These are phyloP conservation scores for Tubosaeta sp. DNA, from an alignment of 768 basidiomycete genomes.

Conservation along the genomic window DNA sequence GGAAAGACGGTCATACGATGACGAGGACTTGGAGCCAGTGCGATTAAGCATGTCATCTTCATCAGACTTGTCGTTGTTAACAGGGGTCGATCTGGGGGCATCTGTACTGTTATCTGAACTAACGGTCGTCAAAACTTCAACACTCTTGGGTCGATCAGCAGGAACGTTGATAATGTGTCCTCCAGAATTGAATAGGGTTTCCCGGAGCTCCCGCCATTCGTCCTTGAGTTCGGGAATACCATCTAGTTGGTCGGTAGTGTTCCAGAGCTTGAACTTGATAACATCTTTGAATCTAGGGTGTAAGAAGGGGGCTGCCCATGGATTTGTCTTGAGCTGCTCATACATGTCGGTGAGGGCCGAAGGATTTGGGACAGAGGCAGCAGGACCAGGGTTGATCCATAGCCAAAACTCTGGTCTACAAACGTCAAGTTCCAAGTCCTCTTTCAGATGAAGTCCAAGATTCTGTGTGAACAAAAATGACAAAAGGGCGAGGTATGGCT, in stretches of 20 bases:
- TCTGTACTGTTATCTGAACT: constrained; percentile 25
- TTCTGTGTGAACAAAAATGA: constrained; percentile 98
- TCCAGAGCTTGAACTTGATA: constrained; percentile 96
- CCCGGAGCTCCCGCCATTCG: constrained; percentile 77
- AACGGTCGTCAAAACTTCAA: constrained; percentile 16
- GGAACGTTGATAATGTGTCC: constrained; percentile 71
- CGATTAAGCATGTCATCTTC: constrained; percentile 67
- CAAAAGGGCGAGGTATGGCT: constrained; percentile 91
- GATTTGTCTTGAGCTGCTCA: constrained; percentile 72
- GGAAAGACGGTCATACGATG: constrained; percentile 85
- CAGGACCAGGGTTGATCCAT: constrained; percentile 99
- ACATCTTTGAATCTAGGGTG: constrained; percentile 89
- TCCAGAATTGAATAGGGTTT: constrained; percentile 83
- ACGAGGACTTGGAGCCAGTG: constrained; percentile 82
- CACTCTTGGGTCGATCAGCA: constrained; percentile 34
- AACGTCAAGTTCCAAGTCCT: constrained; percentile 35
- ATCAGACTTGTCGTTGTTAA: constrained; percentile 31
- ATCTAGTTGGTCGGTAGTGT: constrained; percentile 95
- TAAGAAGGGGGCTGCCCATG: constrained; percentile 94
- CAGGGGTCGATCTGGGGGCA: constrained; percentile 17
- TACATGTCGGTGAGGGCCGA: constrained; percentile 80
- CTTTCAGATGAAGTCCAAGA: constrained; percentile 69
- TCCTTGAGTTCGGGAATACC: constrained; percentile 83
- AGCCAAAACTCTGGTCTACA: constrained; percentile 95
- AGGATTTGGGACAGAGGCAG: constrained; percentile 83